phyloP scores from a whole-genome alignment of 2,329 filamentous ascomycete genomes.

The Dactylellina parvicollis region DNA sequence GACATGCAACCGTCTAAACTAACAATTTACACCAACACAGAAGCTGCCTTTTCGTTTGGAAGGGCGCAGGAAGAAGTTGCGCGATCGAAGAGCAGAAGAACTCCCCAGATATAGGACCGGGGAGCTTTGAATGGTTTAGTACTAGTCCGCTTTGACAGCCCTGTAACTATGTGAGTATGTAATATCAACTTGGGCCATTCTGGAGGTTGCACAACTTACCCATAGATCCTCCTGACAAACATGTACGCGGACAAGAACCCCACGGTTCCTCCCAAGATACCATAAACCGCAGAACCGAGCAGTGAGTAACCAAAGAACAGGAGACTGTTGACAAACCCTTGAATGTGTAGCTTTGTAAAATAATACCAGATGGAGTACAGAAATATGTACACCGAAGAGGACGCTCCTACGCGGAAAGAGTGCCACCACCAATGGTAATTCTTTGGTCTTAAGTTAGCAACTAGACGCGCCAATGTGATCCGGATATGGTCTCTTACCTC shows the following conservation, averaged over 20 bases:
- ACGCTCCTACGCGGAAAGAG: constrained; percentile 80
- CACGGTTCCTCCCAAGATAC: constrained; percentile 81
- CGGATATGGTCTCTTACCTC: constrained; percentile 67
- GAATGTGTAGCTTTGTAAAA: constrained; percentile 79
- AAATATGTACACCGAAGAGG: constrained; percentile 83
- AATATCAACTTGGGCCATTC: background rate
- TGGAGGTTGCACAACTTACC: constrained; percentile 65
- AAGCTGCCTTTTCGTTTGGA: too few relatives aligned
- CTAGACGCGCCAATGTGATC: background rate
- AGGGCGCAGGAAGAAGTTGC: too few relatives aligned
- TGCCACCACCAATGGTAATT: constrained; percentile 96
- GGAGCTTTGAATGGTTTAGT: too few relatives aligned
- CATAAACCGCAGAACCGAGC: constrained; percentile 82
- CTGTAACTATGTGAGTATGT: constrained; percentile 58
- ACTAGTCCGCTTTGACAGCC: constrained; percentile 67
- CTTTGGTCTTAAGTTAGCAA: constrained; percentile 59
- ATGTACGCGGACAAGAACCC: constrained; percentile 85
- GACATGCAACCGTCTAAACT: too few relatives aligned
- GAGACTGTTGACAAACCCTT: constrained; percentile 79
- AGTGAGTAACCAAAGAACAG: constrained; percentile 88
- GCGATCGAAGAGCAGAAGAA: too few relatives aligned
- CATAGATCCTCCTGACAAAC: constrained; percentile 85
- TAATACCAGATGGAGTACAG: constrained; percentile 87
- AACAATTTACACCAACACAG: too few relatives aligned
- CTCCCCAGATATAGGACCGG: too few relatives aligned